A percentile compares a stretch with the other conserved stretches of the same genome.
Evolutionary conservation across 2,329 filamentous ascomycete species (phyloP).

Genomic region (Triangularia verruculosa): DNA sequence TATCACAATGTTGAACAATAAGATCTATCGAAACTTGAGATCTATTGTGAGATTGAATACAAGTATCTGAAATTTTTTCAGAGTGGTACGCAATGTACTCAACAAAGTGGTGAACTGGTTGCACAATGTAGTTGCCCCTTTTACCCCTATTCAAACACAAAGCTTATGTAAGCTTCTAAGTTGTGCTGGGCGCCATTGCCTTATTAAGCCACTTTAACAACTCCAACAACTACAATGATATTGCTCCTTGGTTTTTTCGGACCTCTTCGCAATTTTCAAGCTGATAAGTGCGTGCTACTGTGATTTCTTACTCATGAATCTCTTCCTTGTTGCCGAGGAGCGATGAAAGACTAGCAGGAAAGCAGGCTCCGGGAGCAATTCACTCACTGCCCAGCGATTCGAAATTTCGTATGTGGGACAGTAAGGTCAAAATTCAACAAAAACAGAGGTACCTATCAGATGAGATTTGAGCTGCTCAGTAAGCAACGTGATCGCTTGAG

Average conservation of each 20-base stretch:
- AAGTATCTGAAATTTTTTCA: background rate
- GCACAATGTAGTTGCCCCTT: background rate
- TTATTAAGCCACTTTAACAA: background rate
- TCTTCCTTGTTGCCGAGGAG: background rate
- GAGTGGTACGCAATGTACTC: background rate
- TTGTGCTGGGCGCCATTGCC: background rate
- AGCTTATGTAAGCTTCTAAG: background rate
- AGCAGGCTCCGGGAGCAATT: background rate
- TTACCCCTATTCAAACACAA: background rate
- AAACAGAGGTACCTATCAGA: background rate
- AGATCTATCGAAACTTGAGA: background rate
- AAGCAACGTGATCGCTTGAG: background rate
- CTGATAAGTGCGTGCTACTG: background rate
- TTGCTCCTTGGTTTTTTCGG: background rate
- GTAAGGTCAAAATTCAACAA: background rate
- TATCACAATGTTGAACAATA: background rate
- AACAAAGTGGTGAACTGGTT: background rate
- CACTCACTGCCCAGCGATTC: background rate
- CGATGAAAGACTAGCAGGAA: background rate
- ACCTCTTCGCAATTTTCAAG: background rate
- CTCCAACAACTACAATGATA: background rate
- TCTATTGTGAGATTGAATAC: background rate
- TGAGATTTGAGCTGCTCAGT: background rate
- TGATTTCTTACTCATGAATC: background rate
- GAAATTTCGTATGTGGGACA: background rate